Evolutionary conservation across 192 early-diverging fungal species (phyloP).

Genomic region (Cetraspora pellucida): DNA sequence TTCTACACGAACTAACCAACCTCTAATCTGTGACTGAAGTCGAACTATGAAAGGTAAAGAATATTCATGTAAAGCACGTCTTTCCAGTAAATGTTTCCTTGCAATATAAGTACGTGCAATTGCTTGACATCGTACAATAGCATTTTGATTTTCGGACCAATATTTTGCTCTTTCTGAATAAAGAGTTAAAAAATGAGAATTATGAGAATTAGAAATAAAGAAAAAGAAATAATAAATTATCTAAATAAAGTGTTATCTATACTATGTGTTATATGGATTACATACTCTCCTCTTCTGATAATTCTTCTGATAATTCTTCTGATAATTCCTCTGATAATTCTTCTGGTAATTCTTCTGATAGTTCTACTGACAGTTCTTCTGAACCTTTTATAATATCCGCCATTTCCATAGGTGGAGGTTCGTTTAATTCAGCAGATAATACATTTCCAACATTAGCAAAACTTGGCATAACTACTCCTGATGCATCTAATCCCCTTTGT

Average conservation of each 20-base stretch:
- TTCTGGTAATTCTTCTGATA: slow-evolving; percentile 25
- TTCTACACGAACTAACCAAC: slow-evolving; percentile 21
- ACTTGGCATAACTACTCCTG: slow-evolving; percentile 84
- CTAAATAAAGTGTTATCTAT: neutral
- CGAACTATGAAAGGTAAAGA: slow-evolving; percentile 18
- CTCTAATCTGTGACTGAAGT: slow-evolving; percentile 23
- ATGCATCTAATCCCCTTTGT: slow-evolving; percentile 79
- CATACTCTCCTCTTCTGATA: slow-evolving; percentile 37
- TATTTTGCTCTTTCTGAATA: slow-evolving; percentile 39
- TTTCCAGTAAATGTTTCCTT: slow-evolving; percentile 41
- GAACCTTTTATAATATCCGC: slow-evolving; percentile 46
- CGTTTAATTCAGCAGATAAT: slow-evolving; percentile 56
- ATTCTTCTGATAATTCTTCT: slow-evolving; percentile 43
- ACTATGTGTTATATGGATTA: no score
- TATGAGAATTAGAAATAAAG: no score
- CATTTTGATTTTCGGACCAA: slow-evolving; percentile 46
- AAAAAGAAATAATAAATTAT: neutral
- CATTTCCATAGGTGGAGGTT: slow-evolving; percentile 29
- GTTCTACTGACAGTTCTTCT: slow-evolving; percentile 27
- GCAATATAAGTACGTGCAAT: slow-evolving; percentile 46
- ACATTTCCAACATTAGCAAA: slow-evolving; percentile 83
- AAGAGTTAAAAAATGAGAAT: slow-evolving; percentile 5
- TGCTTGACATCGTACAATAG: slow-evolving; percentile 53
- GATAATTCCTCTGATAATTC: slow-evolving; percentile 33
- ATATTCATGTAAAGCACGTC: slow-evolving; percentile 35